Percentiles rank a stretch among this genome's conserved stretches.
These are phyloP conservation scores for Rhodotorula sp. DNA, from an alignment of 1,284 basidiomycete genomes.

Conservation along the genomic window DNA sequence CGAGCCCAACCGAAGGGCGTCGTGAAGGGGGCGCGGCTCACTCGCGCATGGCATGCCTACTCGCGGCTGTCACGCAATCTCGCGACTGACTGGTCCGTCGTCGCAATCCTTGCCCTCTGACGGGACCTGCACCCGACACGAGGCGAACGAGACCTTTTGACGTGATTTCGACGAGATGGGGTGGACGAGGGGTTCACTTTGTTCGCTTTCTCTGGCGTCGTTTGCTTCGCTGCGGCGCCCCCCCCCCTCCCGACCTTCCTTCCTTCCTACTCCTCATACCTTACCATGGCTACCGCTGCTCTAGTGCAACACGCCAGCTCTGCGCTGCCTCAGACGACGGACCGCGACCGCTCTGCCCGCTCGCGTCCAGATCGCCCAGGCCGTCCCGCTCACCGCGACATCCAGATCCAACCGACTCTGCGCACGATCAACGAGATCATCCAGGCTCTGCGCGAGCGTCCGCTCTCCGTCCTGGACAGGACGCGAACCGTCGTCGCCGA, in stretches of 20 bases:
- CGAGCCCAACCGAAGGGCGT: no score
- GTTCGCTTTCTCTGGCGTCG: neutral
- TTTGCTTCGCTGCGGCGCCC: no score
- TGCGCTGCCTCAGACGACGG: neutral
- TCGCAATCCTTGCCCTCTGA: no score
- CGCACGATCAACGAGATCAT: neutral
- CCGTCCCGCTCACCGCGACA: neutral
- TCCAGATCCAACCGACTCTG: neutral
- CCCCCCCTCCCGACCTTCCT: neutral
- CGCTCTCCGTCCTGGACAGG: neutral
- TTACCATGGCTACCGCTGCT: neutral
- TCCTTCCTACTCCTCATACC: neutral
- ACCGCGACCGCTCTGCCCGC: neutral
- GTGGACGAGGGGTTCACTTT: neutral
- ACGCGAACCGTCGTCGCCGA: neutral
- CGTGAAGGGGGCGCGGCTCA: no score
- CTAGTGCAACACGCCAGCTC: no score
- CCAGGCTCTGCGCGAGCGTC: neutral
- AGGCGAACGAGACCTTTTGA: no score
- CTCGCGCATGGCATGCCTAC: no score
- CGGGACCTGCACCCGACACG: no score
- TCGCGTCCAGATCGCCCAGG: neutral
- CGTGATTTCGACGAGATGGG: no score
- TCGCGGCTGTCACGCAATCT: no score
- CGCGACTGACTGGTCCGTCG: no score